Evolutionary conservation across 2,329 filamentous ascomycete genomes (phyloP).

Genomic region (Botrytis deweyae): DNA sequence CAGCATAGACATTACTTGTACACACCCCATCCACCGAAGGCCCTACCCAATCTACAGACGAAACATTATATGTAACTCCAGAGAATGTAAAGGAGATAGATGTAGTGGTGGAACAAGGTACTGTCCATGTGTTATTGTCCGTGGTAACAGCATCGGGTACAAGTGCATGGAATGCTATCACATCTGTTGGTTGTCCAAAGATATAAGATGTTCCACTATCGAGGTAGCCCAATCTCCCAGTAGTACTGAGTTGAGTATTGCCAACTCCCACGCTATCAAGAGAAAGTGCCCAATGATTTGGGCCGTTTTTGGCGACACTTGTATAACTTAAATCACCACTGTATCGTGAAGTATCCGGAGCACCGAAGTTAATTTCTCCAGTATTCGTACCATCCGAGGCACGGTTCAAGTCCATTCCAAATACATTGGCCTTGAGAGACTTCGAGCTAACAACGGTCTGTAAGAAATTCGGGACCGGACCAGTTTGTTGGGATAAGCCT

Average conservation of each 20-base stretch:
- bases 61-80: constrained; percentile 64
- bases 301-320: constrained; percentile 44
- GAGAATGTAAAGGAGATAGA: constrained; percentile 67
- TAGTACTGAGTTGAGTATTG: constrained; percentile 52
- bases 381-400: constrained; percentile 63
- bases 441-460: constrained; percentile 57
- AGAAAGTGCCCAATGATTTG: constrained; percentile 70
- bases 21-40: constrained; percentile 46
- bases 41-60: constrained; percentile 69
- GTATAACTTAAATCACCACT: constrained; percentile 69
- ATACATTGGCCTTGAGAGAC: constrained; percentile 62
- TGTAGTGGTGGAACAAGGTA: constrained; percentile 69
- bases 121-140: constrained; percentile 62
- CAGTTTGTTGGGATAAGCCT: constrained; percentile 65
- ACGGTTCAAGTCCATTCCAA: constrained; percentile 70
- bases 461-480: constrained; percentile 64
- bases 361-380: constrained; percentile 77
- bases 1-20: constrained; percentile 73
- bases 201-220: constrained; percentile 83
- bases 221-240: constrained; percentile 63
- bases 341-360: constrained; percentile 64
- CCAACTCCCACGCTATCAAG: constrained; percentile 65
- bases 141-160: constrained; percentile 57
- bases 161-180: constrained; percentile 63
- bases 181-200: constrained; percentile 67